Evolutionary conservation across 257 asterid genomes (phyloP), one percentile per base, ranked within the genome.

Genomic region (Solanum etuberosum): DNA sequence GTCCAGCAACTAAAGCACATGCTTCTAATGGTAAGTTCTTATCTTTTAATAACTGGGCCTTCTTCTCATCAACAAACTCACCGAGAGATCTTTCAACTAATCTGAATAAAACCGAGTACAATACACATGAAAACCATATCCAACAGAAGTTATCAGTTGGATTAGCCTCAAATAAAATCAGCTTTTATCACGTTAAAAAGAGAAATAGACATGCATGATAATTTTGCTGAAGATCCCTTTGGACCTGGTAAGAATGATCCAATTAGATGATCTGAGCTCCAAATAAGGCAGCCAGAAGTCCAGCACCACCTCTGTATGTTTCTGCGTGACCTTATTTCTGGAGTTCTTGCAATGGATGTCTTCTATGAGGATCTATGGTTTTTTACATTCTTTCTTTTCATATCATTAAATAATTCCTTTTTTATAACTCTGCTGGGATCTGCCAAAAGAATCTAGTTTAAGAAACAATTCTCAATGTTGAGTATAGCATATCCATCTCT

Each of bases 1-100:
- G 97, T 80, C 99, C 99, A 61, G 99, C 99, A 71, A 97, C 99
- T 46, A 89, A 16, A 91, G 91, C 90, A 89, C 94, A 91, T n/a
- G 91, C 96, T 90, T 97, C 99, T 76, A 94, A 20, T 76, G 99
- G 99, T 83, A 95, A 90, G 48, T 92, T 91, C 92, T 93, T 97
- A 90, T 94, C 99, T 88, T 93, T 94, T 86, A 97, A 94, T 70
- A 87, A 83, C 78, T 92, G 90, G 42, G 90, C 94, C 93, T 97
- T 97, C 87, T 87, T 93, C 88, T 97, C 99, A 86, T 94, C 99
- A 70, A 95, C 94, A 90, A 97, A 97, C 87, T 91, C 89, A 72
- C 99, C 99, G 35, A 97, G 94, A 88, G 94, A 92, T 90, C 86
- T 87, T 90, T 95, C 99, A 85, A 97, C 91, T 90, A 93, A 89